Evolutionary conservation across 495 filamentous ascomycete genomes (phyloP), one percentile per base, ranked within the genome.

Genomic region (Collariella sp.): DNA sequence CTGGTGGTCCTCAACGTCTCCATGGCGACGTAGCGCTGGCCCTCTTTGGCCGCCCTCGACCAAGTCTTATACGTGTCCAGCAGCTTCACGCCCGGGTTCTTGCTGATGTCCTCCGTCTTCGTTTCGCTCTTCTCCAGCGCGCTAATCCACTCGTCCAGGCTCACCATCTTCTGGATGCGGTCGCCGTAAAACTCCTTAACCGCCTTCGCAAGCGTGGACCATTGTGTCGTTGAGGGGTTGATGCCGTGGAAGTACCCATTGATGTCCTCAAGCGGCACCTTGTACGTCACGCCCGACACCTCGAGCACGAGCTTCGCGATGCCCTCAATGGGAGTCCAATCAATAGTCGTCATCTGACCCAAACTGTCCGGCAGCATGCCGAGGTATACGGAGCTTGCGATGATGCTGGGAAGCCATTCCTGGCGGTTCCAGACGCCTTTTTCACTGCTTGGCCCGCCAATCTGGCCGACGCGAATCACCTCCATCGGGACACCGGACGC

Each of bases 391-490:
- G 68, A 74, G 29, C 67, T 73, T 0, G 69, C 72, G 49, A 80
- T 52, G 44, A 79, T 61, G 24, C 67, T 70, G 0, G 82, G 83
- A 4, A 85, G 66, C 79, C 79, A 84, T 49, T 84, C 82, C 19
- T 75, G 64, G 34, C 56, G 61, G 55, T 79, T 82, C 82, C 81
- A 86, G 13, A 64, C 55, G 1, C 76, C 74, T 1, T 60, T 53
- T 24, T 68, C 65, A 10, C 65, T 58, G 15, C 56, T 62, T 0
- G 82, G 76, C 0, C 83, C 82, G 0, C 62, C 76, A 46, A 84
- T 75, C 58, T 84, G 82, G 0, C 82, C 82, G 1, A 83, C 73
- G 0, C 83, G 74, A 50, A 73, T 68, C 15, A 82, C 63, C 1
- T 70, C 72, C 0, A 68, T 68, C 4, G 70, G 69, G 0, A 84